These are phyloP conservation scores for Eimeria sp. DNA, from an alignment of 169 alveolate species.

Conservation along the genomic window DNA sequence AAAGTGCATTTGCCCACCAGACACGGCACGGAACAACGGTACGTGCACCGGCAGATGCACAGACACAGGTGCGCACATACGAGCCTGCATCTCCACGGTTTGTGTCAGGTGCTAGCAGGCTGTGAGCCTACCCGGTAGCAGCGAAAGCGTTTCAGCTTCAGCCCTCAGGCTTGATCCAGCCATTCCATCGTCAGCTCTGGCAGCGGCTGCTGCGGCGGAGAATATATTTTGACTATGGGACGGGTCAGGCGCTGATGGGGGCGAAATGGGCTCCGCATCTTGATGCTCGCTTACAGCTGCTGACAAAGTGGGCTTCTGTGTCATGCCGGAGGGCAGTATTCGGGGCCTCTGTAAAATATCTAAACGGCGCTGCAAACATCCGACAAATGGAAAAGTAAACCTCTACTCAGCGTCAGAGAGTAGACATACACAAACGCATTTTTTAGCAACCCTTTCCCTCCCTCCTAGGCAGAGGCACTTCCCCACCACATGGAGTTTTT, in stretches of 20 bases:
- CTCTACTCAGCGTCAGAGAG: not conserved
- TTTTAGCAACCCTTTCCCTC: not conserved
- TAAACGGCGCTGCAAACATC: conserved; percentile 61
- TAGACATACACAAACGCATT: not conserved
- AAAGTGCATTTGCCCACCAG: not conserved
- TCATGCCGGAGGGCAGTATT: conserved; percentile 50
- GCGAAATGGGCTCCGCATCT: conserved; percentile 38
- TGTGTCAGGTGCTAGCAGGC: not conserved
- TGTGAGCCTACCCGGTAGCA: conserved; percentile 43
- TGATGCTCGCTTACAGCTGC: conserved; percentile 55
- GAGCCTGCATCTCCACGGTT: not conserved
- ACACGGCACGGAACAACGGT: not conserved
- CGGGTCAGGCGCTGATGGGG: not conserved
- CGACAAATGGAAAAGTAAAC: not conserved
- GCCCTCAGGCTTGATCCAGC: conserved; percentile 72
- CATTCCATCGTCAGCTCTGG: conserved; percentile 77
- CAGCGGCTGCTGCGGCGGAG: conserved; percentile 72
- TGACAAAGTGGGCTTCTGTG: conserved; percentile 59
- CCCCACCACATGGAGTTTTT: not conserved
- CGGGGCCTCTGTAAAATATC: conserved; percentile 66
- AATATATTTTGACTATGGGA: not conserved
- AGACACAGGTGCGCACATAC: not conserved
- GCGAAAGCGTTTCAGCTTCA: conserved; percentile 72
- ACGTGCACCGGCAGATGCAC: not conserved
- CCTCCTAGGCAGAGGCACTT: not conserved